A percentile compares a stretch with the other conserved stretches of the same genome.
Evolutionary conservation across 106 monocot genomes (phyloP).

Genomic region (Narthecium ossifragum): DNA sequence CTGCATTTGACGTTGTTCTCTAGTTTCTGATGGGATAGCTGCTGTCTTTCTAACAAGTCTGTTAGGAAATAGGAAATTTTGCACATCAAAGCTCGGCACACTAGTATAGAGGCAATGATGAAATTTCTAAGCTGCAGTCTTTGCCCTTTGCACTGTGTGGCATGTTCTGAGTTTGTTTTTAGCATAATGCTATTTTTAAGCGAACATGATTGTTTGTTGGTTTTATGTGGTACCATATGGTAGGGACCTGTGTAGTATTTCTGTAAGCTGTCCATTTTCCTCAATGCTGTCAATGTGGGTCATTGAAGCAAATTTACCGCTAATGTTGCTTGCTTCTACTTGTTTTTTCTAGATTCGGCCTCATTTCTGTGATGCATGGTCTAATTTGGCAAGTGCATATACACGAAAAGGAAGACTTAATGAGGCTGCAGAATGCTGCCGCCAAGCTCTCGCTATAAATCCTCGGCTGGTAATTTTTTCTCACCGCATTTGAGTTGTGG

Average conservation of each 20-base stretch:
- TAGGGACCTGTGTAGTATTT: too few species aligned
- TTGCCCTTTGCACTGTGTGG: too few species aligned
- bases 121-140: too few species aligned
- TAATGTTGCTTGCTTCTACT: not conserved
- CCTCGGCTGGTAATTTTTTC: conserved; percentile 76
- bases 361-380: conserved; percentile 90
- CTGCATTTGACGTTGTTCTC: too few species aligned
- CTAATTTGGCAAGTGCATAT: conserved; percentile 92
- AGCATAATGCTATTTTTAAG: not conserved
- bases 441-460: conserved; percentile 84
- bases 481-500: too few species aligned
- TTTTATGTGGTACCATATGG: too few species aligned
- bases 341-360: conserved; percentile 62
- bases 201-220: not conserved
- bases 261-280: not conserved
- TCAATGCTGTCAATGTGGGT: not conserved
- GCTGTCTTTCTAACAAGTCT: too few species aligned
- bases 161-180: not conserved
- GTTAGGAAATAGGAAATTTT: too few species aligned
- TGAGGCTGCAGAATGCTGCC: conserved; percentile 87
- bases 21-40: too few species aligned
- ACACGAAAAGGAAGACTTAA: conserved; percentile 76
- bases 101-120: too few species aligned
- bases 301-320: not conserved
- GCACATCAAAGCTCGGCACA: too few species aligned